Conservation (phyloP, 768 basidiomycete species). For the Boletus patriciae region DNA sequence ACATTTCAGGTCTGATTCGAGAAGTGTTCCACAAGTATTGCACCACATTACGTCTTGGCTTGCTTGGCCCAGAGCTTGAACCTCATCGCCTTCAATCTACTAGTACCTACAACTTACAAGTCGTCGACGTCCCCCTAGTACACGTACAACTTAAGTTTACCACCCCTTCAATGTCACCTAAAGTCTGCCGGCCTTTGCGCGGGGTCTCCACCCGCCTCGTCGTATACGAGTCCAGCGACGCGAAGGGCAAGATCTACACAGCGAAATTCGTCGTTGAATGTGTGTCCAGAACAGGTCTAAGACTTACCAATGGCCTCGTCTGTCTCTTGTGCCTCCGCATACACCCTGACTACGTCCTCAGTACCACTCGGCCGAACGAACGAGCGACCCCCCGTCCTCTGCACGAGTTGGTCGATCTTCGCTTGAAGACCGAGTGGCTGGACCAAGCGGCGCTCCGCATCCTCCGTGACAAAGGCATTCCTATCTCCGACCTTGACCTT, state of each 20-base stretch:
- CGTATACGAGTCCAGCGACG: conserved; percentile 83
- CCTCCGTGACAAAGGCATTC: conserved; percentile 81
- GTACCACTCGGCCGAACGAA: conserved; percentile 98
- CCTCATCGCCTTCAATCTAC: neutral
- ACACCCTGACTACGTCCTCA: conserved; percentile 96
- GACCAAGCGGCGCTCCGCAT: conserved; percentile 88
- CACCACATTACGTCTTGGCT: conserved; percentile 24
- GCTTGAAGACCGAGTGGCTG: conserved; percentile 78
- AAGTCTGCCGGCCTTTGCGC: conserved; percentile 76
- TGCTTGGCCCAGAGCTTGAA: neutral
- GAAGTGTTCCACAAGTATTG: conserved; percentile 10
- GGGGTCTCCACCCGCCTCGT: conserved; percentile 80
- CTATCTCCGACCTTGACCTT: conserved; percentile 88
- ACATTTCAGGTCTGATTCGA: neutral
- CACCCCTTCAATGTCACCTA: conserved; percentile 39
- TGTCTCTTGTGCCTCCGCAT: conserved; percentile 82
- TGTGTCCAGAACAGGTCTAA: neutral
- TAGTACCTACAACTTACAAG: neutral
- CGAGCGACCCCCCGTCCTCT: conserved; percentile 80
- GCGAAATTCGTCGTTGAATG: conserved; percentile 1
- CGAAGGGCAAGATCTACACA: conserved; percentile 78
- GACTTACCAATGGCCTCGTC: conserved; percentile 80
- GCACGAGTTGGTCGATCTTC: conserved; percentile 79
- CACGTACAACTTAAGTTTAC: neutral
- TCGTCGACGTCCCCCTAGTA: neutral